phyloP scores from a whole-genome alignment of 768 basidiomycete genomes.

The Tremella mesenterica region DNA sequence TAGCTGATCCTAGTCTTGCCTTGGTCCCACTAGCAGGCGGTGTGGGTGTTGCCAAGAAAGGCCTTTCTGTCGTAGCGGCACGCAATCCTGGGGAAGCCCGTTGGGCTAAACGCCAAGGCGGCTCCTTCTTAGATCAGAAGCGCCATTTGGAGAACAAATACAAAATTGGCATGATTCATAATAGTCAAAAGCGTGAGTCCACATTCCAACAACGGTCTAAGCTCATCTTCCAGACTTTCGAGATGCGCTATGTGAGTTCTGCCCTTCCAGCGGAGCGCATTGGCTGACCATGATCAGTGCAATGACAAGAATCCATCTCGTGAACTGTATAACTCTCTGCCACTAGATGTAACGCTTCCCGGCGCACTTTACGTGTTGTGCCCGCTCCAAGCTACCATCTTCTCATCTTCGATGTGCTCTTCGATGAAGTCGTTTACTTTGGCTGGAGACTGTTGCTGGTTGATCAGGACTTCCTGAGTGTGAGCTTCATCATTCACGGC shows the following conservation, averaged over 20 bases:
- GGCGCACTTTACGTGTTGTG: too few relatives aligned
- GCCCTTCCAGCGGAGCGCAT: too few relatives aligned
- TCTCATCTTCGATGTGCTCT: too few relatives aligned
- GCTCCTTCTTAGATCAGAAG: constrained; percentile 72
- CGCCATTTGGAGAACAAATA: constrained; percentile 77
- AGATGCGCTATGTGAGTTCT: constrained; percentile 32
- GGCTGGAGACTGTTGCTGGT: too few relatives aligned
- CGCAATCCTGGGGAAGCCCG: constrained; percentile 90
- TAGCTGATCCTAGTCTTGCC: constrained; percentile 74
- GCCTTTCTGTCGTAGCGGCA: constrained; percentile 75
- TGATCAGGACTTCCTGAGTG: too few relatives aligned
- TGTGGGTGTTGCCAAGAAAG: constrained; percentile 74
- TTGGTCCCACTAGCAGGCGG: constrained; percentile 78
- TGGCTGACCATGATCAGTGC: constrained; percentile 20
- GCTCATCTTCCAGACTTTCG: constrained; percentile 27
- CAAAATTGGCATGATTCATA: constrained; percentile 65
- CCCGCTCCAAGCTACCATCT: too few relatives aligned
- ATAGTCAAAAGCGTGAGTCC: constrained; percentile 63
- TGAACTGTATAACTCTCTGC: not conserved
- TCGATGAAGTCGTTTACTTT: too few relatives aligned
- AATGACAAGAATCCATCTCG: constrained; percentile 4
- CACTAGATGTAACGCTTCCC: too few relatives aligned
- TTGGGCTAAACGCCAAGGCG: constrained; percentile 77
- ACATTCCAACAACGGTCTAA: not conserved
- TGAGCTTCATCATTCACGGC: too few relatives aligned